Evolutionary conservation across 257 asterid species (phyloP), one percentile per base, ranked within the genome.

Genomic region (Lithospermum erythrorhizon): DNA sequence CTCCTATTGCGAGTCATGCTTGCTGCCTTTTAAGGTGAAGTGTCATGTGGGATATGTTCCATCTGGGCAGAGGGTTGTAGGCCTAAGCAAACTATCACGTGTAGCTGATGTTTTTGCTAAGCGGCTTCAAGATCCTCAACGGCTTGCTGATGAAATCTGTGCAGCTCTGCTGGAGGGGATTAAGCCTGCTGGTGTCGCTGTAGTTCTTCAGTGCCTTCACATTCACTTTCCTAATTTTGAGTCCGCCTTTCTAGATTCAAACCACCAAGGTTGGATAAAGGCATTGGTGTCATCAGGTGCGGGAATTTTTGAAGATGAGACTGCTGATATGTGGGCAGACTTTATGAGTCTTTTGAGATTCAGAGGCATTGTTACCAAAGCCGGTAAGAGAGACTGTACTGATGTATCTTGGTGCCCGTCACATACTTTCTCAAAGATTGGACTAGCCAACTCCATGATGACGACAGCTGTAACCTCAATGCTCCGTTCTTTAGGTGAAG

Each of bases 11-110:
- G 96, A 88, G 72, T 88, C 95, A 64, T 91, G 98, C 83, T 76
- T 91, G 79, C 91, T 91, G 24, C 98, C 98, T 0, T 91, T 91
- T 80, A 96, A 86, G 64, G 83, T 91, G 27, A 88, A 82, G 74
- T 91, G 98, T 49, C 97, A 91, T 6, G 82, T 91, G 19, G 96
- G 98, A 32, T 91, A 91, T 35, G 81, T 91, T 27, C 95, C 98
- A 4, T 82, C 95, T 1, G 87, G 90, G 27, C 85, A 82, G 25
- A 79, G 82, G 47, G 96, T 91, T 6, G 82, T 91, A 41, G 98
- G 98, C 61, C 78, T 91, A 41, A 91, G 98, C 81, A 91, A 91
- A 69, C 85, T 91, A 66, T 88, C 97, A 24, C 83, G 98, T 49
- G 98, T 88, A 9, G 86, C 98, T 54, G 95, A 88, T 62, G 78